Conservation (phyloP, 2,329 filamentous ascomycete genomes). For the Cladobotryum mycophilum region DNA sequence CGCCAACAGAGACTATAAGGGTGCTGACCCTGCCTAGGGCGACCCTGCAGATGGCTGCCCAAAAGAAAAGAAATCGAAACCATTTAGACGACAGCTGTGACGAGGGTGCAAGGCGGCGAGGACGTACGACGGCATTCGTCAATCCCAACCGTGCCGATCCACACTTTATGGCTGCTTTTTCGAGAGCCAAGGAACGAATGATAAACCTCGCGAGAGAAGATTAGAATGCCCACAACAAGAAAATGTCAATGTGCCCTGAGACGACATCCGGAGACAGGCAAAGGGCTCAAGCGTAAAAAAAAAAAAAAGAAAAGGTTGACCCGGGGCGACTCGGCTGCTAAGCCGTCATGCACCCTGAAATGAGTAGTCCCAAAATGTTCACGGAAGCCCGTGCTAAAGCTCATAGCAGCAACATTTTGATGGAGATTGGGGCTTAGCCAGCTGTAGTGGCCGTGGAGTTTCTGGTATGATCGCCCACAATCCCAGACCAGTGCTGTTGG, state of each 20-base stretch:
- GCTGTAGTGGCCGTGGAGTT: not conserved
- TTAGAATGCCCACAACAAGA: too few relatives aligned
- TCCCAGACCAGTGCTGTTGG: not conserved
- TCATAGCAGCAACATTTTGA: not conserved
- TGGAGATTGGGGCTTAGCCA: not conserved
- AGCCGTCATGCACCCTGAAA: conserved; percentile 7
- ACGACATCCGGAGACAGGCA: too few relatives aligned
- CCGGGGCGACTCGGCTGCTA: conserved; percentile 7
- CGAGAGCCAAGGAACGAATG: not conserved
- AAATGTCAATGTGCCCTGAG: too few relatives aligned
- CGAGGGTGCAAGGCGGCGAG: not conserved
- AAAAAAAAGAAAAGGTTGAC: not conserved
- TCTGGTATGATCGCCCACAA: too few relatives aligned
- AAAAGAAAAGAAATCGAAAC: not conserved
- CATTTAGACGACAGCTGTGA: not conserved
- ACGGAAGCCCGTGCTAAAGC: not conserved
- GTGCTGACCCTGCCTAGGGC: not conserved
- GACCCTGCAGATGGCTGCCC: not conserved
- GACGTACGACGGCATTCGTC: too few relatives aligned
- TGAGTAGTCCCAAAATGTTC: conserved; percentile 2
- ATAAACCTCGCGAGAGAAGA: not conserved
- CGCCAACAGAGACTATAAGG: too few relatives aligned
- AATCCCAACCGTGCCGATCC: not conserved
- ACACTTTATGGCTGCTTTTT: not conserved
- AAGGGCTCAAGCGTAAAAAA: not conserved